Base-by-base conservation (phyloP, 202 grass and related monocot species). In the Schoenoplectus tabernaemontani region DNA sequence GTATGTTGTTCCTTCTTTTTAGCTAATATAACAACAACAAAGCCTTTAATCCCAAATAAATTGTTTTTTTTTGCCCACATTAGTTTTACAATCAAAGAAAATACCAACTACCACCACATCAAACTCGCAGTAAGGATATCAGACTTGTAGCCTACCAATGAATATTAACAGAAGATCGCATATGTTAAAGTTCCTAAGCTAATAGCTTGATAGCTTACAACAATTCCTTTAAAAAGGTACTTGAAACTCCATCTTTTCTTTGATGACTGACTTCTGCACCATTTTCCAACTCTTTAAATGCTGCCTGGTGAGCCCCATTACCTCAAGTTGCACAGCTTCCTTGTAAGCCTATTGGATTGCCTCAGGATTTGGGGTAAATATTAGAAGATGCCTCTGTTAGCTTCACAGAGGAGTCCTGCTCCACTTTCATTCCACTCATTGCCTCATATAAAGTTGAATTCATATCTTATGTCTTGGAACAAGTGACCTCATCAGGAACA, bases 291-390 rank as follows among this genome's bases (percentile, higher is more conserved):
- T 33, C 46, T 26, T 47, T 36, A n/a, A 74, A 5, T n/a, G n/a
- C n/a, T 53, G 47, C 42, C 20, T 48, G 66, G 66, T 71, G 44
- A 54, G 44, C 46, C 47, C 70, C 46, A 53, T 34, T 33, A n/a
- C 70, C 68, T 53, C 54, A 33, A 74, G 15, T 17, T 17, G 70
- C 44, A 75, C 13, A 36, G 47, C 28, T 75, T 17, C 70, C 30
- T n/a, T 10, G 15, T 34, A 54, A 75, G 47, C 28, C 16, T 34
- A n/a, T 54, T n/a, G 3, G 8, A 26, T 32, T 34, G 48, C 48
- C 47, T 80, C 60, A 80, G 59, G 78, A 64, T 80, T 80, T 80
- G 15, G 76, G 76, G 17, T 80, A 80, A 51, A 80, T 80, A 64
- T 50, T 59, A 32, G 59, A 80, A 64, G 77, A 33, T 30, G 78